Percentiles rank a stretch among this genome's conserved stretches.
These are phyloP conservation scores for Spathaspora boniae DNA, from an alignment of 805 yeast species.

Conservation along the genomic window DNA sequence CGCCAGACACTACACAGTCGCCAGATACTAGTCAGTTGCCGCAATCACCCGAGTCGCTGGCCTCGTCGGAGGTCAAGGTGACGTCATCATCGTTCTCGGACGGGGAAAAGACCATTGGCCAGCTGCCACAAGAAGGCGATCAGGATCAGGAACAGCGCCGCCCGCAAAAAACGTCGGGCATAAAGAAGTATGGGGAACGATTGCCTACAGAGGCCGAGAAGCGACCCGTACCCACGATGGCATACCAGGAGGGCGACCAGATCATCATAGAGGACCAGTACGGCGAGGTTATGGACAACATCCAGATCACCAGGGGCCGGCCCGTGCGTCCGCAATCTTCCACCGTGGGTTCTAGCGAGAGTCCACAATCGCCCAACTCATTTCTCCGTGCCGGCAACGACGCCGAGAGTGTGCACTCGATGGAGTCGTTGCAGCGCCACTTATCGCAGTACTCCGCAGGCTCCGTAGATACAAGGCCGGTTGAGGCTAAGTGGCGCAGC, in stretches of 20 bases:
- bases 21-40: neutral
- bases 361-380: neutral
- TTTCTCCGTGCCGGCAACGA: conserved; percentile 10
- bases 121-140: neutral
- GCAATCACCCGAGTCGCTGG: neutral
- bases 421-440: conserved; percentile 36
- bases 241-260: conserved; percentile 61
- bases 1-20: conserved; percentile 1
- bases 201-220: conserved; percentile 9
- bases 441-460: conserved; percentile 31
- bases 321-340: conserved; percentile 1
- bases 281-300: conserved; percentile 72
- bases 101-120: no score
- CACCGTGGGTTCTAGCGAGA: no score
- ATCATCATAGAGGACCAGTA: conserved; percentile 76
- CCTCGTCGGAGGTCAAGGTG: neutral
- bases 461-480: no score
- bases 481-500: no score
- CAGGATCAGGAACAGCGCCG: conserved; percentile 1
- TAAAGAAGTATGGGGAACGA: conserved; percentile 6
- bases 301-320: conserved; percentile 28
- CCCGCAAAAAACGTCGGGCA: conserved; percentile 7
- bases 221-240: conserved; percentile 27
- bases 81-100: neutral
- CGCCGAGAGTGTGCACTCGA: conserved; percentile 34